Evolutionary conservation across 2,329 filamentous ascomycete genomes (phyloP).

Genomic region (Amesomyces nigricolor): DNA sequence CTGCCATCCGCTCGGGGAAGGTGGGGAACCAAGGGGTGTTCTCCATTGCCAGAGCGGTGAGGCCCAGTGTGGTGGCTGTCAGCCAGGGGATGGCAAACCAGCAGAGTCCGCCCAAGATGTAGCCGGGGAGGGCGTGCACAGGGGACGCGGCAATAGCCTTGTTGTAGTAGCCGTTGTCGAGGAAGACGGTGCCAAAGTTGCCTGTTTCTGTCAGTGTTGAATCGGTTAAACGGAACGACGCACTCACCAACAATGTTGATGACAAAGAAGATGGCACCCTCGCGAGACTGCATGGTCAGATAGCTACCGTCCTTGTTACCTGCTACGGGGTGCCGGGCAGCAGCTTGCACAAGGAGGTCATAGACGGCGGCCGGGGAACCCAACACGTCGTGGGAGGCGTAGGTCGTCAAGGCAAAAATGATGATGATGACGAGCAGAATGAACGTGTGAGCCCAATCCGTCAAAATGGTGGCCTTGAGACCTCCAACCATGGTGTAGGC

Average conservation of each 20-base stretch:
- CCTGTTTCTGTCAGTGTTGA: constrained; percentile 1
- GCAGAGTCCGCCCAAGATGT: constrained; percentile 76
- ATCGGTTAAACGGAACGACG: neutral
- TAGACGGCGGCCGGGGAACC: constrained; percentile 75
- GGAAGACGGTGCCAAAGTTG: constrained; percentile 79
- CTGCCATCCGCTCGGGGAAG: constrained; percentile 64
- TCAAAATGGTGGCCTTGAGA: constrained; percentile 82
- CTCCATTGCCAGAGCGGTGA: constrained; percentile 75
- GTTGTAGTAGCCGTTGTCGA: constrained; percentile 88
- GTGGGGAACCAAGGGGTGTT: constrained; percentile 66
- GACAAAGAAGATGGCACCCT: constrained; percentile 84
- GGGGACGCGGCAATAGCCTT: constrained; percentile 87
- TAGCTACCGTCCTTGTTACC: constrained; percentile 80
- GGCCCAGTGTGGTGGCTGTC: constrained; percentile 80
- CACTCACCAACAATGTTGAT: constrained; percentile 57
- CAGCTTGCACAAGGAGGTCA: constrained; percentile 66
- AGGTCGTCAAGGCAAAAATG: constrained; percentile 76
- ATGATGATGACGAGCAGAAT: constrained; percentile 80
- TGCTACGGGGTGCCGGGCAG: constrained; percentile 63
- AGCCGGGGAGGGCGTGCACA: constrained; percentile 79
- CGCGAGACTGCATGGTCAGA: constrained; percentile 74
- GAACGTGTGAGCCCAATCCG: constrained; percentile 83
- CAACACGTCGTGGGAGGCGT: constrained; percentile 64
- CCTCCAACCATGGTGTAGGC: constrained; percentile 73
- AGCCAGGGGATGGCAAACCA: constrained; percentile 96